Conservation (phyloP, 1,284 basidiomycete species). For the Xerocomus minutiporus region DNA sequence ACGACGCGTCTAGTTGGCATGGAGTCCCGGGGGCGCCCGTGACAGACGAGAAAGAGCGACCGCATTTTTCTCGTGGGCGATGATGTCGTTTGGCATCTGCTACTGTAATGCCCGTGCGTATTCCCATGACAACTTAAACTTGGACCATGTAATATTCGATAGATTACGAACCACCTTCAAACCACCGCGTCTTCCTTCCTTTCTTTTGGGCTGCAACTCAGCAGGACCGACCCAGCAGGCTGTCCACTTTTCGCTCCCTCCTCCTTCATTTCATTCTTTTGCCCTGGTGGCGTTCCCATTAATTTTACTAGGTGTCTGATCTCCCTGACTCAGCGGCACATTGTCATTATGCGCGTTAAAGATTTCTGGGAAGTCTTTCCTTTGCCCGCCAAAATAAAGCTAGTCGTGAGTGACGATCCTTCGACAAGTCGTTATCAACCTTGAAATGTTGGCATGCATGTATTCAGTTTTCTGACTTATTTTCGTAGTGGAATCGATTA, state of each 20-base stretch:
- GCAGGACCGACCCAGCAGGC: slow-evolving; percentile 47
- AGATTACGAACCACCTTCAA: not conserved
- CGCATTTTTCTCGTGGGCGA: not conserved
- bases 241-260: slow-evolving; percentile 11
- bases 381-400: slow-evolving; percentile 43
- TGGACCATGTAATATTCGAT: not conserved
- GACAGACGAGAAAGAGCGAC: no score
- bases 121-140: not conserved
- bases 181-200: slow-evolving; percentile 20
- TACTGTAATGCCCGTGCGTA: not conserved
- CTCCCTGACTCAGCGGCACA: not conserved
- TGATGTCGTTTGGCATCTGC: not conserved
- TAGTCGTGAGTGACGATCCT: slow-evolving; percentile 44
- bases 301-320: slow-evolving; percentile 13
- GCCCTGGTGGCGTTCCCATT: slow-evolving; percentile 47
- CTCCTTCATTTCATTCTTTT: slow-evolving; percentile 10
- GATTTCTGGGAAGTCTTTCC: slow-evolving; percentile 39
- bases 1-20: no score
- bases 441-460: not conserved
- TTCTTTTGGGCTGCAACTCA: slow-evolving; percentile 34
- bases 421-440: not conserved
- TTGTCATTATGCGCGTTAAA: slow-evolving; percentile 42
- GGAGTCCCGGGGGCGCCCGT: no score
- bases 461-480: not conserved
- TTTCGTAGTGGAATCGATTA: slow-evolving; percentile 60